phyloP scores from a whole-genome alignment of 345 rosid genomes.

The Eutrema japonicum region DNA sequence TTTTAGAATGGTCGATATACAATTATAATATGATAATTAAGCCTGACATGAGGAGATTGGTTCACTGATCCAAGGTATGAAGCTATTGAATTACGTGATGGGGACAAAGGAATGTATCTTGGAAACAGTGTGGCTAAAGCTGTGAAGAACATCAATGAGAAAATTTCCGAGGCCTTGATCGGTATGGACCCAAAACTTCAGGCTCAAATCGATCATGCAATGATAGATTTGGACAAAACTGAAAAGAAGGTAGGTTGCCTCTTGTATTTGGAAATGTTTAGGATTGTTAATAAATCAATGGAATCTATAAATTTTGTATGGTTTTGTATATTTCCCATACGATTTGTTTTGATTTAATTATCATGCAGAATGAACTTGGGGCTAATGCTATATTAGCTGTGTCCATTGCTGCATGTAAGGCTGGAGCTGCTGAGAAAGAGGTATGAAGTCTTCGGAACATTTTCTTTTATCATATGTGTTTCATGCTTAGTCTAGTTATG shows the following conservation, averaged over 20 bases:
- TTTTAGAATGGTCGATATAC: background rate
- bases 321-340: background rate
- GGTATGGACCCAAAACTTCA: slow-evolving; percentile 98
- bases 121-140: slow-evolving; percentile 94
- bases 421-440: slow-evolving; percentile 99
- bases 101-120: slow-evolving; percentile 88
- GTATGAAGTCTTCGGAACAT: slow-evolving; percentile 41
- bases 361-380: slow-evolving; percentile 80
- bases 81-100: slow-evolving; percentile 92
- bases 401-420: slow-evolving; percentile 98
- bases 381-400: slow-evolving; percentile 94
- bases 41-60: slow-evolving; percentile 23
- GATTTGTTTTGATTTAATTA: background rate
- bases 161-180: slow-evolving; percentile 77
- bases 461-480: background rate
- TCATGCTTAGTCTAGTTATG: slow-evolving; percentile 24
- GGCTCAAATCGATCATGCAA: slow-evolving; percentile 92
- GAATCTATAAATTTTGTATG: background rate
- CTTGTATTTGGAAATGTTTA: background rate
- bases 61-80: slow-evolving; percentile 64
- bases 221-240: slow-evolving; percentile 94
- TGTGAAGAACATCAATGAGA: slow-evolving; percentile 86
- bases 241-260: slow-evolving; percentile 77
- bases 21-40: background rate
- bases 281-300: background rate